Evolutionary conservation across 1,284 basidiomycete species (phyloP).

Genomic region (Macrocystidia cucumis): DNA sequence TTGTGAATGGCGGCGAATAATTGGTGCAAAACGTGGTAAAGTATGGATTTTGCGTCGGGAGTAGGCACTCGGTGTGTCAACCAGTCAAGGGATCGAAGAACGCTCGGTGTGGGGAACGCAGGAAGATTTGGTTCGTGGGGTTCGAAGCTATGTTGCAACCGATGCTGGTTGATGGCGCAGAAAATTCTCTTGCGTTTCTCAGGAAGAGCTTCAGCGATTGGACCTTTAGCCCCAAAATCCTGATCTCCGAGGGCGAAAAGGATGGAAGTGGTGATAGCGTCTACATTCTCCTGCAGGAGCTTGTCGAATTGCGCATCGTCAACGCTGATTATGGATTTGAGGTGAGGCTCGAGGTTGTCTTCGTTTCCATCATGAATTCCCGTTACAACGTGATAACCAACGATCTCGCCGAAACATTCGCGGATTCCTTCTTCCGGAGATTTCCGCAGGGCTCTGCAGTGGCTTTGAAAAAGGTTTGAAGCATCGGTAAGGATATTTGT

Average conservation of each 20-base stretch:
- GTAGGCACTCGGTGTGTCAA: conserved; percentile 30
- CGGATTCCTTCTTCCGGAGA: conserved; percentile 43
- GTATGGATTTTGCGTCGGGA: conserved; percentile 39
- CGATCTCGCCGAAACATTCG: conserved; percentile 65
- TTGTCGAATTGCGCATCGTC: conserved; percentile 27
- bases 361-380: conserved; percentile 28
- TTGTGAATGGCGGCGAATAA: conserved; percentile 63
- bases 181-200: conserved; percentile 35
- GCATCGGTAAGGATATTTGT: conserved; percentile 47
- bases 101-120: conserved; percentile 34
- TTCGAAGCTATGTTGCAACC: conserved; percentile 35
- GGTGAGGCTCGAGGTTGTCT: conserved; percentile 24
- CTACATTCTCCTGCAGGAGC: conserved; percentile 37
- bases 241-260: conserved; percentile 57
- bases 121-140: conserved; percentile 60
- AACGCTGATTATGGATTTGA: conserved; percentile 27
- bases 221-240: conserved; percentile 32
- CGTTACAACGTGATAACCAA: conserved; percentile 53
- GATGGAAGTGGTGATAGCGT: conserved; percentile 48
- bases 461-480: conserved; percentile 43
- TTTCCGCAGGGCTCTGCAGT: conserved; percentile 57
- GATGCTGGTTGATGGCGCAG: conserved; percentile 40
- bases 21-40: conserved; percentile 73
- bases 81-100: conserved; percentile 58
- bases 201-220: conserved; percentile 39